Base-by-base conservation (phyloP, 73 alveolate species). In the Loxodes magnus region DNA sequence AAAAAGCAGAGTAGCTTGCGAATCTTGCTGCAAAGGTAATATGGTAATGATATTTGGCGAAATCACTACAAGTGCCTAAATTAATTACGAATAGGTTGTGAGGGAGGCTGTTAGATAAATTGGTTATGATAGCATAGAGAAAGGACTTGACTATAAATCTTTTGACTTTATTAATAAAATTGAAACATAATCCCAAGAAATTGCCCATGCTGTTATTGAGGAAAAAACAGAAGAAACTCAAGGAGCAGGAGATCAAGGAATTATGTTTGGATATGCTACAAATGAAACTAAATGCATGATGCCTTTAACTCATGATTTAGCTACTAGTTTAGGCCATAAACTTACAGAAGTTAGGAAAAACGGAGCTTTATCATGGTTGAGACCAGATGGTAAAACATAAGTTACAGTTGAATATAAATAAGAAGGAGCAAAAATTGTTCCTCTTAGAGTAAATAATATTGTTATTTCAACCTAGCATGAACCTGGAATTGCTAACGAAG, bases 211-310 rank as follows among this genome's bases (percentile, higher is more conserved):
- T 20, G 99, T 93, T 41, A 93, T 76, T 60, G 93, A 58, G 9
- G 79, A 75, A 41, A 92, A 89, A 75, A 76, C 67, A 16, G 93
- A 63, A 34, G 95, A 82, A 65, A 96, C 82, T 23, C 53, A 87
- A 17, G 98, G 98, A 35, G 99, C 99, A 5, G 99, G 99, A 20
- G 99, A 93, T 58, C 93, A 93, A 71, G 99, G 99, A 14, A 67
- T 82, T 48, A 93, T 93, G 99, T 87, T 93, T 70, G 99, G 99
- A 23, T 93, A 93, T 77, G 99, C 99, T 43, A 77, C 96, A 29
- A 89, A 87, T 67, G 99, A 93, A 68, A 82, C 96, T 27, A 83
- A 74, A 14, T 88, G 72, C 59, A 74, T 74, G 64, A 87, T 87
- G 93, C 99, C 99, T 14, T 71, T 92, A 58, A 68, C 98, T 27